Evolutionary conservation across 2,329 filamentous ascomycete genomes (phyloP).

Genomic region (Sarocladium kiliense): DNA sequence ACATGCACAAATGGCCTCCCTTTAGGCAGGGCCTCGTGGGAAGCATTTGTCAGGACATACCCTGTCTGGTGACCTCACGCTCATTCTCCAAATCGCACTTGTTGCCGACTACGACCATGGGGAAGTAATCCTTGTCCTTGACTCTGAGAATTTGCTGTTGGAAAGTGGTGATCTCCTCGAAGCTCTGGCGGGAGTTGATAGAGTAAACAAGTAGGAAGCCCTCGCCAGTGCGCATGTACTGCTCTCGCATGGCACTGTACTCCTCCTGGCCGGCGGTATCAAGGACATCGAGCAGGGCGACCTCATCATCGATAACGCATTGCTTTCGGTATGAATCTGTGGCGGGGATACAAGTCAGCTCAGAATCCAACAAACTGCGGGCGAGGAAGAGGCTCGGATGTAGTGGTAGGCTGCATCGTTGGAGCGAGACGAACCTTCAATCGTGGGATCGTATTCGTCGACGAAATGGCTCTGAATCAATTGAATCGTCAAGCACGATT

Average conservation of each 20-base stretch:
- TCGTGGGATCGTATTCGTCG: constrained; percentile 98
- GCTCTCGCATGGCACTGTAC: constrained; percentile 98
- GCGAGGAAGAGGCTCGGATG: neutral
- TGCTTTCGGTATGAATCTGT: constrained; percentile 99
- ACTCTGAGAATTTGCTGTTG: constrained; percentile 97
- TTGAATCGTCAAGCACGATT: constrained; percentile 98
- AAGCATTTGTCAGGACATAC: constrained; percentile 59
- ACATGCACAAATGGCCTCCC: neutral
- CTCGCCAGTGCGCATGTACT: constrained; percentile 99
- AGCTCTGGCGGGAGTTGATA: constrained; percentile 94
- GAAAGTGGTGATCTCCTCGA: constrained; percentile 97
- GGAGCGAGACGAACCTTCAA: constrained; percentile 68
- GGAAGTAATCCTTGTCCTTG: constrained; percentile 99
- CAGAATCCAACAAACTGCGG: neutral
- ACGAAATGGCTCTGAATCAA: constrained; percentile 95
- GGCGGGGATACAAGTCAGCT: constrained; percentile 8
- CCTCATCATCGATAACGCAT: constrained; percentile 97
- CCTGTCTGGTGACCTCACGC: constrained; percentile 85
- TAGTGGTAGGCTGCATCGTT: neutral
- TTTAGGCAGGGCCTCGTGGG: no score
- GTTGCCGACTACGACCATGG: constrained; percentile 98
- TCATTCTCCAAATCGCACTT: constrained; percentile 97
- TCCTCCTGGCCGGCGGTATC: constrained; percentile 98
- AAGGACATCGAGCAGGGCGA: constrained; percentile 93
- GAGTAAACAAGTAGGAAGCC: constrained; percentile 97